Conservation (phyloP, 1,284 basidiomycete species). For the Psilocybe mexicana region DNA sequence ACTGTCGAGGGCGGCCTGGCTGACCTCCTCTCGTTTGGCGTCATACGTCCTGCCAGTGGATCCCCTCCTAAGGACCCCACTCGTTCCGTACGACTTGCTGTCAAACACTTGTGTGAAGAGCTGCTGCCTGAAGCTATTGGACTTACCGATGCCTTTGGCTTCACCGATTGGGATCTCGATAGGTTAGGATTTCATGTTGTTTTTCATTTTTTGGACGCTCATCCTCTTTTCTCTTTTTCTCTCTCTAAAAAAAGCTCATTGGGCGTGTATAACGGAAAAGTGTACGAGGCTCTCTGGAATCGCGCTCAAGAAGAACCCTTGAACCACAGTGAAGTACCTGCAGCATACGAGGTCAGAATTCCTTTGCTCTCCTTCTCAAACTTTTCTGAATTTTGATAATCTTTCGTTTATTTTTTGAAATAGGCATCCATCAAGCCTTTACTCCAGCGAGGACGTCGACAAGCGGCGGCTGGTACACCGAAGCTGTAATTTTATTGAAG, state of each 20-base stretch:
- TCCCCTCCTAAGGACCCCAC: conserved; percentile 41
- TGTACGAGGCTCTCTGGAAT: conserved; percentile 71
- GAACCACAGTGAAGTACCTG: conserved; percentile 52
- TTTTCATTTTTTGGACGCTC: background rate
- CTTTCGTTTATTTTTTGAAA: background rate
- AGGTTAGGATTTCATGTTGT: conserved; percentile 41
- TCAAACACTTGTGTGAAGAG: conserved; percentile 49
- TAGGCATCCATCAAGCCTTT: conserved; percentile 52
- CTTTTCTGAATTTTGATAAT: background rate
- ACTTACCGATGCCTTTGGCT: conserved; percentile 75
- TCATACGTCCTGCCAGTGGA: conserved; percentile 33
- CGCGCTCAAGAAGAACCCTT: conserved; percentile 66
- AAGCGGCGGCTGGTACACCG: conserved; percentile 23
- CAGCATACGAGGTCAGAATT: conserved; percentile 52
- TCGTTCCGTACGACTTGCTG: conserved; percentile 52
- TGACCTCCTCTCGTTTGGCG: conserved; percentile 58
- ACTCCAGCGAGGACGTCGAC: conserved; percentile 42
- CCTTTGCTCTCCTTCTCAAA: background rate
- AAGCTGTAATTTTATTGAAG: conserved; percentile 15
- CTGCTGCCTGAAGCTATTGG: conserved; percentile 71
- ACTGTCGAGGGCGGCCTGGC: conserved; percentile 54
- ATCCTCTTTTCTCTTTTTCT: background rate
- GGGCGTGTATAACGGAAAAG: conserved; percentile 66
- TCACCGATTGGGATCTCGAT: conserved; percentile 77
- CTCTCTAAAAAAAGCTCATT: conserved; percentile 42